Base-by-base conservation (phyloP, 2,329 filamentous ascomycete genomes). In the Trichoderma sp. region DNA sequence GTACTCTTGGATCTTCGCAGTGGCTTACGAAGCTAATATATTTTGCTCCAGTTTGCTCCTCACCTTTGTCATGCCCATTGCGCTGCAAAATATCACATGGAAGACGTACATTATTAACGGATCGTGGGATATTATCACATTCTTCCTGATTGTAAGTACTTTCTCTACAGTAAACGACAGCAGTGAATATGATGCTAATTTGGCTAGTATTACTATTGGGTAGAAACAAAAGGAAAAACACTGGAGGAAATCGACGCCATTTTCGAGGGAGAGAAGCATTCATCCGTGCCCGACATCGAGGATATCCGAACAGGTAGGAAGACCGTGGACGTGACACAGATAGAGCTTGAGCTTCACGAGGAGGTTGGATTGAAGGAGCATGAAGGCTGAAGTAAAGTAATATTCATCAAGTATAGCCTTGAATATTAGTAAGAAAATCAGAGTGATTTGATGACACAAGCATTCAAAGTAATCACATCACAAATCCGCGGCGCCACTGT, bases 181-280 rank as follows among this genome's bases (percentile, higher is more conserved):
- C 49, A 19, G 2, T 47, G 27, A 2, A 1, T 1, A 1, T 11
- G 40, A 11, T 55, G 8, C 66, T 64, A 35, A 69, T 29, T 3
- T 8, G 2, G 3, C 27, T 70, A 57, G 72, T 73, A 69, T 14
- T 57, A 72, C 10, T 75, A 68, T 57, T 75, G 73, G 73, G 73
- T 73, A 29, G 82, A 84, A 74, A 83, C 82, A 19, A 83, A 83
- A 69, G 81, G 80, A 49, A 80, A 79, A 71, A 83, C 81, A 0
- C 74, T 84, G 5, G 82, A 84, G 72, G 82, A 84, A 72, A 77
- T 83, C 7, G 79, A 82, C 10, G 77, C 71, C 0, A 69, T 77
- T 8, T 76, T 77, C 49, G 75, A 75, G 1, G 73, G 68, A 27
- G 61, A 70, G 49, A 71, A 63, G 52, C 73, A 72, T 31, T 72